Evolutionary conservation across 2,329 filamentous ascomycete species (phyloP).

Genomic region (Exophiala viscosa): DNA sequence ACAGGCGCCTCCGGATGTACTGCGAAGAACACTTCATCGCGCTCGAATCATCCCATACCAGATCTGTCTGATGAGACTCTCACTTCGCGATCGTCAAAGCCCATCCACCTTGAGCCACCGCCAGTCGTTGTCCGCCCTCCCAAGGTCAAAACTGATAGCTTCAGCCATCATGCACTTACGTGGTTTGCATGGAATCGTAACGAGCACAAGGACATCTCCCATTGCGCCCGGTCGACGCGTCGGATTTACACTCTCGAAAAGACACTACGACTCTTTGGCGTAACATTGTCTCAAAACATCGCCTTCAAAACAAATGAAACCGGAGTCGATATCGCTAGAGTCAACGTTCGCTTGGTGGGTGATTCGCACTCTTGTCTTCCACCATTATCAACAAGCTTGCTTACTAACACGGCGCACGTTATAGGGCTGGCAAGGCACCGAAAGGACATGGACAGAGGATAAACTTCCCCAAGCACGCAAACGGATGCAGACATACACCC

Average conservation of each 20-base stretch:
- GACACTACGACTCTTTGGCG: slow-evolving; percentile 9
- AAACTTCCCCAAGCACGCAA: slow-evolving; percentile 5
- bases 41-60: no score
- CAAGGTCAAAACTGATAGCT: slow-evolving; percentile 10
- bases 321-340: slow-evolving; percentile 6
- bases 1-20: not conserved
- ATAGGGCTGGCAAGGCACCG: slow-evolving; percentile 12
- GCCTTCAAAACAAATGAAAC: slow-evolving; percentile 6
- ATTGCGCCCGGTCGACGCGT: slow-evolving; percentile 9
- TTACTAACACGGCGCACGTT: not conserved
- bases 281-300: slow-evolving; percentile 4
- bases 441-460: slow-evolving; percentile 7
- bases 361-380: not conserved
- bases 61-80: not conserved
- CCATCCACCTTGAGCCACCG: slow-evolving; percentile 10
- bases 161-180: slow-evolving; percentile 6
- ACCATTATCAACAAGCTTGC: not conserved
- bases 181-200: slow-evolving; percentile 10
- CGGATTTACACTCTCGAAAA: slow-evolving; percentile 6
- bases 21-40: not conserved
- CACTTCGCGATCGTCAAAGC: slow-evolving; percentile 4
- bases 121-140: slow-evolving; percentile 14
- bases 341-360: slow-evolving; percentile 7
- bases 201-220: slow-evolving; percentile 12
- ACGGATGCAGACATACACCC: not conserved